Evolutionary conservation across 202 grass and related monocot species (phyloP).

Genomic region (Hordeum pubiflorum): DNA sequence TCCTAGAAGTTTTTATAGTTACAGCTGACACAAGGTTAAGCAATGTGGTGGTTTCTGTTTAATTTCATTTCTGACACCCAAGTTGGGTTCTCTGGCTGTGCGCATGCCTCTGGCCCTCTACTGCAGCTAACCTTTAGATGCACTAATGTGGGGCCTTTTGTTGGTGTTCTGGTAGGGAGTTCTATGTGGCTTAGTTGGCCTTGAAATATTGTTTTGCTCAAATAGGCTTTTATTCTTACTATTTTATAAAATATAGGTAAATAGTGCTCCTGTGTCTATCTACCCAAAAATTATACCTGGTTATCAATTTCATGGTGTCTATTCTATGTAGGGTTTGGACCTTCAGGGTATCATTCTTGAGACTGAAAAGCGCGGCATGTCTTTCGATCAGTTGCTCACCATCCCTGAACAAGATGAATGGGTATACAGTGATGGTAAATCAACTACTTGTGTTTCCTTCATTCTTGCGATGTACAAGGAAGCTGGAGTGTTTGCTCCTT

Average conservation of each 20-base stretch:
- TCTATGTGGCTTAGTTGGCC: neutral
- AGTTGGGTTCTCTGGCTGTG: neutral
- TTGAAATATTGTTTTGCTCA: neutral
- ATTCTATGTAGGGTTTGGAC: slow-evolving; percentile 61
- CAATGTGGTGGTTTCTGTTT: neutral
- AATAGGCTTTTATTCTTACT: neutral
- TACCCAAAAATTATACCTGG: neutral
- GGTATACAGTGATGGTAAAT: slow-evolving; percentile 97
- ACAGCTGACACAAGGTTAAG: slow-evolving; percentile 29
- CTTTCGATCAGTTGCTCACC: slow-evolving; percentile 88
- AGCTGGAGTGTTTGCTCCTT: slow-evolving; percentile 72
- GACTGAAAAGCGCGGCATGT: slow-evolving; percentile 83
- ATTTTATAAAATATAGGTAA: neutral
- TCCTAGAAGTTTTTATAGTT: slow-evolving; percentile 33
- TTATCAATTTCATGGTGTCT: slow-evolving; percentile 23
- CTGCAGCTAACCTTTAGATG: neutral
- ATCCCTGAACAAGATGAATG: slow-evolving; percentile 96
- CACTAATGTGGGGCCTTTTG: neutral
- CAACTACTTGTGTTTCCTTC: slow-evolving; percentile 89
- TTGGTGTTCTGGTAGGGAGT: neutral
- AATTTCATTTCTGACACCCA: neutral
- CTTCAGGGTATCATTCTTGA: slow-evolving; percentile 80
- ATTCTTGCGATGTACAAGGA: slow-evolving; percentile 96
- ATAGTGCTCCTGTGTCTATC: neutral
- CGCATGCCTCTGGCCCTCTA: neutral